Conservation (phyloP, 257 asterid genomes). For the Cinchona pubescens region DNA sequence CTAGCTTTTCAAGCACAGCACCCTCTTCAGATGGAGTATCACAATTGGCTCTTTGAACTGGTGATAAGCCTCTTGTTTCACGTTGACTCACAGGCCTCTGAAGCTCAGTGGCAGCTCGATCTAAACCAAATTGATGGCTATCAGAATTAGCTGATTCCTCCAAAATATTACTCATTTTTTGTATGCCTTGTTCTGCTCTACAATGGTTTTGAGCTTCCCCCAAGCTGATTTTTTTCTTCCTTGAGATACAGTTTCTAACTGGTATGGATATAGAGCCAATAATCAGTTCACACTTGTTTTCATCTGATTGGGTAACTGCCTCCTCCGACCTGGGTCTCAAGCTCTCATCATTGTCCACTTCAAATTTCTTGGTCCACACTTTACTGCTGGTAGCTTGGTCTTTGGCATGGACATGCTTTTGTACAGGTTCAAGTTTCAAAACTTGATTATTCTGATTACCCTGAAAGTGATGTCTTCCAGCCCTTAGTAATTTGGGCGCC, state of each 20-base stretch:
- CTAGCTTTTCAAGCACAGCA: constrained; percentile 31
- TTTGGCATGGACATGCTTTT: constrained; percentile 49
- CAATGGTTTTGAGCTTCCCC: constrained; percentile 22
- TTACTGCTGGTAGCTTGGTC: constrained; percentile 43
- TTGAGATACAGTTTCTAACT: constrained; percentile 33
- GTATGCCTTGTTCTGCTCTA: constrained; percentile 33
- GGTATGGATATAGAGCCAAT: constrained; percentile 78
- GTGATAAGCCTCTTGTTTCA: constrained; percentile 29
- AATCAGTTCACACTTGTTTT: constrained; percentile 51
- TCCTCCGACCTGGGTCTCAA: constrained; percentile 31
- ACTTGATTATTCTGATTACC: constrained; percentile 42
- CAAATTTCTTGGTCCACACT: constrained; percentile 75
- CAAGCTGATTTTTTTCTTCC: constrained; percentile 24
- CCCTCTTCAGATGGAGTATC: constrained; percentile 37
- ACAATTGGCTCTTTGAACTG: constrained; percentile 29
- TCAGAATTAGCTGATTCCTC: constrained; percentile 34
- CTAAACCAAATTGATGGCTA: constrained; percentile 37
- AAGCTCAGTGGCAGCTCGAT: constrained; percentile 36
- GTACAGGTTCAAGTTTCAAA: constrained; percentile 44
- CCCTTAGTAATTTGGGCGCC: constrained; percentile 53
- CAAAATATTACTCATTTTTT: constrained; percentile 31
- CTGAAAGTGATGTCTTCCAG: constrained; percentile 45
- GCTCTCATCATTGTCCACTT: constrained; percentile 40
- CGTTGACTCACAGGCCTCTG: constrained; percentile 57
- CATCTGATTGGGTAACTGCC: constrained; percentile 35